Conservation (phyloP, 352 stramenopile species). For the Phytopythium delawarense region DNA sequence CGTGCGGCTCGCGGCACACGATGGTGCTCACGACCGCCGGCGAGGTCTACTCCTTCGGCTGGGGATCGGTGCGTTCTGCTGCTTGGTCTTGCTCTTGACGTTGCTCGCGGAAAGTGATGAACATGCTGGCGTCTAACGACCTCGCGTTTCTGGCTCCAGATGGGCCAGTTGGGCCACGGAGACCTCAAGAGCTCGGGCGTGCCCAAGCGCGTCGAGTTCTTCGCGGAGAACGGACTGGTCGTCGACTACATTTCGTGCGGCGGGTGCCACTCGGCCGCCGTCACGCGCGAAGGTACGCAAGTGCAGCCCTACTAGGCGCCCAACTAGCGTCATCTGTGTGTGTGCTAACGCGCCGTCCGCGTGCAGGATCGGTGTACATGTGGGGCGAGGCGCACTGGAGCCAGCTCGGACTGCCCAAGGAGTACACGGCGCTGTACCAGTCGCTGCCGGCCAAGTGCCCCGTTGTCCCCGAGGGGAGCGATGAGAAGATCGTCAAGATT, state of each 20-base stretch:
- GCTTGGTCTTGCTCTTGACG: not conserved
- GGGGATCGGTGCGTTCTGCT: conserved; percentile 52
- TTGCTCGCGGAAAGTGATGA: no score
- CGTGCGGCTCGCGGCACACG: conserved; percentile 76
- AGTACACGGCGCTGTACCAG: conserved; percentile 58
- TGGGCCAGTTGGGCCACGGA: conserved; percentile 76
- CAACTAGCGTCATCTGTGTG: not conserved
- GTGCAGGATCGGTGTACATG: conserved; percentile 62
- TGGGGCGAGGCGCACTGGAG: conserved; percentile 84
- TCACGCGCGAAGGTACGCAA: conserved; percentile 53
- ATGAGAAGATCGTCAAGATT: conserved; percentile 67
- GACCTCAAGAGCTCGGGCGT: conserved; percentile 68
- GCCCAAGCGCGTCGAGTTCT: conserved; percentile 62
- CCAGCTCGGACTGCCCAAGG: conserved; percentile 65
- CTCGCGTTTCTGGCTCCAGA: conserved; percentile 25
- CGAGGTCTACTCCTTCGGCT: conserved; percentile 73
- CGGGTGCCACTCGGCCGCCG: conserved; percentile 75
- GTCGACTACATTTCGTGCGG: conserved; percentile 80
- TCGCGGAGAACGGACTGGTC: conserved; percentile 35
- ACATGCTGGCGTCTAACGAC: not conserved
- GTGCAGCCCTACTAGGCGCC: not conserved
- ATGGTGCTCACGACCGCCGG: conserved; percentile 69
- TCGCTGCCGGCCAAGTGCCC: conserved; percentile 62
- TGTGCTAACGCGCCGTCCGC: not conserved
- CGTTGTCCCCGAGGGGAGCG: conserved; percentile 35